Evolutionary conservation across 2,329 filamentous ascomycete species (phyloP), one percentile per base, ranked within the genome.

Genomic region (Lasiodiplodia hormozganensis): DNA sequence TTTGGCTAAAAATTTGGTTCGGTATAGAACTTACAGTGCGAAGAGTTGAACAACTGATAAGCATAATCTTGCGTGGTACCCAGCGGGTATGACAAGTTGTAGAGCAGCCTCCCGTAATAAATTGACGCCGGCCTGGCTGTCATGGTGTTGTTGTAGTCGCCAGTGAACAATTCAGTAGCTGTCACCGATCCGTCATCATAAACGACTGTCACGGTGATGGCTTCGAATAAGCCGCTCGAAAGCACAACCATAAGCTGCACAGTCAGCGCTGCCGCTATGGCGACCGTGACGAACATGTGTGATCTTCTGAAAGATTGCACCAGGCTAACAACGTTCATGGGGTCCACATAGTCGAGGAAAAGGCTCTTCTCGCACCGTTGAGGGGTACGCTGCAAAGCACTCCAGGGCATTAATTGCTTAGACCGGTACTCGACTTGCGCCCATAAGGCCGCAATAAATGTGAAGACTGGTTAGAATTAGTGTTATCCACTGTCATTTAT

Each of bases 351-450:
- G 25, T 62, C 58, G 16, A 62, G 43, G 23, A 62, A 38, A 23
- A 62, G 11, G 40, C 58, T 62, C 4, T 28, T 34, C 23, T 51
- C 40, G 8, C 5, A n/a, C 16, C 23, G 25, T 23, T 62, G 57
- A 10, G 57, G 57, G 2, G 11, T 36, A 4, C 25, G 57, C 2
- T 25, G 21, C n/a, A 62, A 3, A 3, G 14, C 11, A 12, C 25
- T 47, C 60, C 60, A 64, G 0, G 60, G 60, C 31, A n/a, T 52
- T n/a, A 64, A 4, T 8, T 64, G 60, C 31, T 64, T 64, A 2
- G 60, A 64, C 8, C 60, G 60, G 31, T 64, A 64, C 43, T 64
- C 60, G 12, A 64, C 43, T n/a, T 64, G 60, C 2, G 60, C 43
- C 60, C 60, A 64, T 2, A 64, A 12, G 6, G 60, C 60, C 1